Percentiles rank a stretch among this genome's conserved stretches.
Conservation (phyloP, 2,329 filamentous ascomycete species). For the Aspergillus pseudoglaucus region DNA sequence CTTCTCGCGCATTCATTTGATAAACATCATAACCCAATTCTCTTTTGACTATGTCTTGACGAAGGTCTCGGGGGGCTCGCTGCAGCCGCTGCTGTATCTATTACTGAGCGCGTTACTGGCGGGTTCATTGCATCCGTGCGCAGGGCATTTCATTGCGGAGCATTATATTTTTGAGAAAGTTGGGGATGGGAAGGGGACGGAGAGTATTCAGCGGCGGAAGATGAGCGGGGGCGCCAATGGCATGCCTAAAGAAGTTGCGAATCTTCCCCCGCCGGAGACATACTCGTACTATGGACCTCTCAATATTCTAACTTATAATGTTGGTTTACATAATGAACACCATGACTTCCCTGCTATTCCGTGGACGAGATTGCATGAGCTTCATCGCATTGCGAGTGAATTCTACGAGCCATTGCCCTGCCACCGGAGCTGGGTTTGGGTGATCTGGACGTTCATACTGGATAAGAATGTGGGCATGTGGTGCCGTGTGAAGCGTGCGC, state of each 20-base stretch:
- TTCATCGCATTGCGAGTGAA: constrained; percentile 76
- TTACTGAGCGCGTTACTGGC: constrained; percentile 88
- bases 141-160: constrained; percentile 97
- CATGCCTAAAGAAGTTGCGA: constrained; percentile 48
- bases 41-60: constrained; percentile 69
- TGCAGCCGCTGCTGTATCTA: constrained; percentile 70
- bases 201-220: constrained; percentile 48
- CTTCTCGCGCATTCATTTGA: constrained; percentile 73
- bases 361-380: constrained; percentile 75
- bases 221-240: constrained; percentile 27
- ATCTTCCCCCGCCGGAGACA: constrained; percentile 75
- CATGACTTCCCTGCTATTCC: constrained; percentile 97
- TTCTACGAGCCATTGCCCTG: constrained; percentile 85
- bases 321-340: constrained; percentile 96
- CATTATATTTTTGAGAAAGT: constrained; percentile 66
- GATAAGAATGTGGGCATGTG: constrained; percentile 84
- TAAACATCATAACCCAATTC: constrained; percentile 74
- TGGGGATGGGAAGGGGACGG: constrained; percentile 27
- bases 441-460: constrained; percentile 92
- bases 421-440: constrained; percentile 85
- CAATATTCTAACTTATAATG: constrained; percentile 92
- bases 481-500: constrained; percentile 86
- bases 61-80: constrained; percentile 47
- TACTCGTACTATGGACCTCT: constrained; percentile 94
- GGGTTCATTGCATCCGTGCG: constrained; percentile 86